Evolutionary conservation across 139 green algal genomes (phyloP).

Genomic region (Choricystis sp.): DNA sequence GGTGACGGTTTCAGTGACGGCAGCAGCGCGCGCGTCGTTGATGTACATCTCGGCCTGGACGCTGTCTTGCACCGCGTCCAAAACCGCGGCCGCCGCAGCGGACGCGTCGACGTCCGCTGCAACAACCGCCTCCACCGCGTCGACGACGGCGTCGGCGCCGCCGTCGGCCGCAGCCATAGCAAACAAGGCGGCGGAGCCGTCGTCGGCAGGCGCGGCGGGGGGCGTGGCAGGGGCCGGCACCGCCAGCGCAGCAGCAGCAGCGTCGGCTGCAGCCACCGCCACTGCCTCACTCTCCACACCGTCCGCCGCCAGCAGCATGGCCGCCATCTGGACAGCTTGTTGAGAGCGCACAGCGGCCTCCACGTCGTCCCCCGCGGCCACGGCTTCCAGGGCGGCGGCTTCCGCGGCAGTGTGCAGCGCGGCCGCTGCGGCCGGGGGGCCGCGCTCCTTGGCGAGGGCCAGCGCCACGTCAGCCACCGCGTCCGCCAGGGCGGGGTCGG

Average conservation of each 20-base stretch:
- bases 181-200: not conserved
- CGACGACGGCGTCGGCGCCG: no score
- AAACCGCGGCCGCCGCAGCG: not conserved
- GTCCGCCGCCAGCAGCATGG: not conserved
- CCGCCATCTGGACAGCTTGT: not conserved
- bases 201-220: no score
- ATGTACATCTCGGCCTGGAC: no score
- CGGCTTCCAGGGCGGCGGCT: not conserved
- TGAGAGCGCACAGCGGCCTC: not conserved
- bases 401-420: not conserved
- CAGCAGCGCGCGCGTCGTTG: no score
- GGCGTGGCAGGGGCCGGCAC: not conserved
- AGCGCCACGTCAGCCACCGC: not conserved
- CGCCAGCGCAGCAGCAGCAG: not conserved
- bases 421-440: no score
- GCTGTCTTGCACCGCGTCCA: no score
- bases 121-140: not conserved
- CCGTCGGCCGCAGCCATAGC: not conserved
- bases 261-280: no score
- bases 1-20: no score
- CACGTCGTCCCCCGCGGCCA: no score
- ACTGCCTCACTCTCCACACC: no score
- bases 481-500: no score
- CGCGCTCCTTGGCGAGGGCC: not conserved
- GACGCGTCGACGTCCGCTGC: not conserved